phyloP scores from a whole-genome alignment of 306 rosid species.

The Fragaria nilgerrensis region DNA sequence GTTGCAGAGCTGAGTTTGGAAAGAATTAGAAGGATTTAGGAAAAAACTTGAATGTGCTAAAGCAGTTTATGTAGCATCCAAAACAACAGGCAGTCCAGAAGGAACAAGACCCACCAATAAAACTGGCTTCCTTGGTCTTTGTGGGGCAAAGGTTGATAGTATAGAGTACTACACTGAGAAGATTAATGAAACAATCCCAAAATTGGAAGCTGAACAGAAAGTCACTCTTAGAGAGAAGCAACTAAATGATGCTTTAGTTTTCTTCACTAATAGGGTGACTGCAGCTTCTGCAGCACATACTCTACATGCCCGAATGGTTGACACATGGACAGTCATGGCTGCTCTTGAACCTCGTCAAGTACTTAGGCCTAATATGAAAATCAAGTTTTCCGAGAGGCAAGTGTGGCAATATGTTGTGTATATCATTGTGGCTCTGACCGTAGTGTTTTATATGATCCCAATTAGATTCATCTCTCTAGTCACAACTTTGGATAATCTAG shows the following conservation, averaged over 20 bases:
- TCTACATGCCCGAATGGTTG: conserved; percentile 69
- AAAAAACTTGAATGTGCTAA: conserved; percentile 74
- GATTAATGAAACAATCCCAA: conserved; percentile 51
- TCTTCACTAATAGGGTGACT: conserved; percentile 60
- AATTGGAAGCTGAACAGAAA: conserved; percentile 81
- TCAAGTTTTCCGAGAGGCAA: conserved; percentile 55
- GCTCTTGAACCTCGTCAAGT: conserved; percentile 80
- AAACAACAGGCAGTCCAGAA: conserved; percentile 57
- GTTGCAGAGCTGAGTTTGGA: conserved; percentile 25
- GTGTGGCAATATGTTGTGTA: conserved; percentile 65
- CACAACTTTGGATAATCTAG: conserved; percentile 55
- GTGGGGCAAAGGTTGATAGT: conserved; percentile 78
- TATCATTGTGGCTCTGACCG: conserved; percentile 56
- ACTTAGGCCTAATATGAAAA: conserved; percentile 76
- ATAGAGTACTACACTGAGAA: conserved; percentile 61
- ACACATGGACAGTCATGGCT: conserved; percentile 61
- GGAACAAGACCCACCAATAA: conserved; percentile 75
- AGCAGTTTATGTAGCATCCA: conserved; percentile 54
- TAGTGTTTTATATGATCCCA: conserved; percentile 81
- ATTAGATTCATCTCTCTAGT: conserved; percentile 66
- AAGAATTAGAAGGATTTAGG: conserved; percentile 61
- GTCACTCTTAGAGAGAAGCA: conserved; percentile 82
- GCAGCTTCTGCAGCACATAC: conserved; percentile 94
- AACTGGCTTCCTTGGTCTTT: conserved; percentile 73
- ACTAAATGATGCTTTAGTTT: conserved; percentile 64